These are phyloP conservation scores for Pichia gijzeniarum DNA, from an alignment of 805 yeast genomes.

Conservation along the genomic window DNA sequence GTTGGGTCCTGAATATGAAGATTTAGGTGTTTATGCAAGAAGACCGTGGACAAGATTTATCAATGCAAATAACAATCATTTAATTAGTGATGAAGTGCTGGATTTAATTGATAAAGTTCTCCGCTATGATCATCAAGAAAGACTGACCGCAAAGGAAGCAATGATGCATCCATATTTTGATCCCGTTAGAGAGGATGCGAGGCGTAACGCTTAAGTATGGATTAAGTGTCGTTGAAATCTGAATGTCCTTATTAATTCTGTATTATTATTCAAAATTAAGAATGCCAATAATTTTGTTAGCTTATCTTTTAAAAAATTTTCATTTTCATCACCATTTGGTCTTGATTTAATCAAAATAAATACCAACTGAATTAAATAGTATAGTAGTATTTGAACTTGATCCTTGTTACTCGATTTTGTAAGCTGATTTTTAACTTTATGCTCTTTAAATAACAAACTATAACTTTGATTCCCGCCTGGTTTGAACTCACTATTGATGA, in stretches of 20 bases:
- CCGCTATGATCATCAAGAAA: conserved; percentile 81
- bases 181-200: conserved; percentile 20
- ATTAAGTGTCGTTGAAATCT: not conserved
- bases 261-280: conserved; percentile 18
- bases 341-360: conserved; percentile 4
- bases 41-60: conserved; percentile 85
- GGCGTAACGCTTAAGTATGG: too few relatives aligned
- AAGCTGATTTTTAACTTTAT: conserved; percentile 9
- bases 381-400: conserved; percentile 5
- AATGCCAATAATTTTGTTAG: conserved; percentile 17
- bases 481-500: conserved; percentile 1
- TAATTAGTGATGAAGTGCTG: conserved; percentile 64
- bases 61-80: conserved; percentile 59
- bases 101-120: conserved; percentile 77
- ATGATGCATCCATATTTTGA: conserved; percentile 56
- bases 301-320: not conserved
- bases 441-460: conserved; percentile 2
- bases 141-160: conserved; percentile 86
- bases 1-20: conserved; percentile 70
- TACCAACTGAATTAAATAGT: conserved; percentile 12
- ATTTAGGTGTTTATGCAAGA: conserved; percentile 66
- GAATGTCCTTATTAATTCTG: conserved; percentile 13
- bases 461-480: conserved; percentile 1
- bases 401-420: not conserved
- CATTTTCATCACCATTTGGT: not conserved